Conservation (phyloP, 371 early-diverging fungal genomes). For the Mortierella sp. region DNA sequence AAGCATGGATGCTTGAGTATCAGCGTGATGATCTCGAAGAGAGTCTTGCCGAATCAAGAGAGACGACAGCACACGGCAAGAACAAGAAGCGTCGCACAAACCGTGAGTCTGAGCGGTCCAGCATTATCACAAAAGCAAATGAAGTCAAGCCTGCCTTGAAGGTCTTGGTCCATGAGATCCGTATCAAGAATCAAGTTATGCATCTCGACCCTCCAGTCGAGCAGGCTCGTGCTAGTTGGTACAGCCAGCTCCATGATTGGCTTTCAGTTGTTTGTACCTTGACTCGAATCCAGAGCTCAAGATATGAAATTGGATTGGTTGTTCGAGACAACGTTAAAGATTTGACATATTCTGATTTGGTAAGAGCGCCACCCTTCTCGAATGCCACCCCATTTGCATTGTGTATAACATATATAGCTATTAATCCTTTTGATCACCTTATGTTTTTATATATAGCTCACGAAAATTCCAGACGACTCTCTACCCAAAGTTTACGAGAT, state of each 20-base stretch:
- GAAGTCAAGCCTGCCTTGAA: slow-evolving; percentile 75
- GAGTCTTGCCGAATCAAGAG: slow-evolving; percentile 58
- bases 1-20: slow-evolving; percentile 82
- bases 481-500: slow-evolving; percentile 84
- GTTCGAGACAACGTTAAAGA: slow-evolving; percentile 66
- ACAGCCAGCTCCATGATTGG: slow-evolving; percentile 93
- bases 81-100: slow-evolving; percentile 61
- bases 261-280: slow-evolving; percentile 83
- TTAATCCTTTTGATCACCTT: background rate
- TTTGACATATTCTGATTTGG: slow-evolving; percentile 78
- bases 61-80: slow-evolving; percentile 57
- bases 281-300: slow-evolving; percentile 88
- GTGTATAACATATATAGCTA: background rate
- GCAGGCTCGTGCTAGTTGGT: slow-evolving; percentile 91
- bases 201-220: slow-evolving; percentile 96
- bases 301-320: slow-evolving; percentile 88
- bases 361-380: slow-evolving; percentile 6
- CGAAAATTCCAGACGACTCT: slow-evolving; percentile 77
- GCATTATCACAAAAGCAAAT: slow-evolving; percentile 56
- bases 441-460: slow-evolving; percentile 55
- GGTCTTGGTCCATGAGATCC: slow-evolving; percentile 83
- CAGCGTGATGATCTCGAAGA: slow-evolving; percentile 70
- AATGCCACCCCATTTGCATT: too few relatives aligned
- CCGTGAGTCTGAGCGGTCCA: slow-evolving; percentile 57
- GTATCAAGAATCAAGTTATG: slow-evolving; percentile 95